These are phyloP conservation scores for Baorangia bicolor DNA, from an alignment of 768 basidiomycete genomes.

Conservation along the genomic window DNA sequence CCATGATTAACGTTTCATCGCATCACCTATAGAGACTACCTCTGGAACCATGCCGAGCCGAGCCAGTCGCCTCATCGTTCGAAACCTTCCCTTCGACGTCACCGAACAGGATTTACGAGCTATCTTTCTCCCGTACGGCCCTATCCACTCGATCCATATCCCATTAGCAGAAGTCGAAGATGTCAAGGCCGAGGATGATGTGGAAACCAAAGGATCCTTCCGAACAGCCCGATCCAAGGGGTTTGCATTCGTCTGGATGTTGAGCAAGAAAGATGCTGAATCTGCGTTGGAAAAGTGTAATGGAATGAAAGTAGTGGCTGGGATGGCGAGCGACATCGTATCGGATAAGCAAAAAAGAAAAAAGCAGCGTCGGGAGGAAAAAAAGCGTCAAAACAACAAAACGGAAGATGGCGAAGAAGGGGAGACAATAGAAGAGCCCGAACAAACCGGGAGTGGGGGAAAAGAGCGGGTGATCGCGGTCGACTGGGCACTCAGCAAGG, in stretches of 20 bases:
- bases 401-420: slow-evolving; percentile 36
- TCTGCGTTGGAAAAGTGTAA: slow-evolving; percentile 78
- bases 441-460: slow-evolving; percentile 35
- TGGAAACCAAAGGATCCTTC: slow-evolving; percentile 8
- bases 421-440: slow-evolving; percentile 36
- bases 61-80: slow-evolving; percentile 81
- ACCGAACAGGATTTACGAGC: slow-evolving; percentile 84
- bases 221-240: slow-evolving; percentile 55
- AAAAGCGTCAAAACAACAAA: slow-evolving; percentile 37
- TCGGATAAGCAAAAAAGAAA: slow-evolving; percentile 67
- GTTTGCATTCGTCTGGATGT: slow-evolving; percentile 95
- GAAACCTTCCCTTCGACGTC: slow-evolving; percentile 84
- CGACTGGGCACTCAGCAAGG: slow-evolving; percentile 95
- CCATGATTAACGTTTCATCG: not conserved
- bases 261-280: slow-evolving; percentile 82
- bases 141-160: slow-evolving; percentile 82
- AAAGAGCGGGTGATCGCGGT: slow-evolving; percentile 78
- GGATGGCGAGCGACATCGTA: slow-evolving; percentile 54
- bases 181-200: slow-evolving; percentile 30
- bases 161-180: slow-evolving; percentile 45
- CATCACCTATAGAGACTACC: slow-evolving; percentile 24
- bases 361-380: slow-evolving; percentile 55
- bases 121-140: slow-evolving; percentile 83
- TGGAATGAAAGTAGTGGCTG: slow-evolving; percentile 65
- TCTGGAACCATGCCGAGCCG: slow-evolving; percentile 56